Conservation (phyloP, 1,284 basidiomycete species). For the Volvariella volvacea region DNA sequence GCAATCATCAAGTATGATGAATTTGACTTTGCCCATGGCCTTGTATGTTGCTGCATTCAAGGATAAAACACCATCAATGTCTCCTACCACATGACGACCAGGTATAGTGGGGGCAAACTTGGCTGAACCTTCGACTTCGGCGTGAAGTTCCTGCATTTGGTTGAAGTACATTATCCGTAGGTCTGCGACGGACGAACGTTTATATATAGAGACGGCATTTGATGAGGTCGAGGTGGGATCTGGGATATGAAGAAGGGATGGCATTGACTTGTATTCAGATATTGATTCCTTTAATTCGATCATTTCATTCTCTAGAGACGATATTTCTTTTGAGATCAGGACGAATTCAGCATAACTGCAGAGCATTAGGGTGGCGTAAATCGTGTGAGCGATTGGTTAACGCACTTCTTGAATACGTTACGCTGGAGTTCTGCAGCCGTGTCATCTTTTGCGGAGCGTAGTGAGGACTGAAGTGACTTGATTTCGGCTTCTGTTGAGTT, state of each 20-base stretch:
- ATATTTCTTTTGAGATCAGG: constrained; percentile 94
- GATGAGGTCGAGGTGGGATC: constrained; percentile 58
- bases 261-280: constrained; percentile 93
- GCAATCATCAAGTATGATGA: constrained; percentile 89
- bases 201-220: constrained; percentile 43
- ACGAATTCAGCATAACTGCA: constrained; percentile 93
- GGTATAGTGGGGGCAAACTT: constrained; percentile 90
- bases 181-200: constrained; percentile 88
- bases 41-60: constrained; percentile 96
- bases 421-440: constrained; percentile 70
- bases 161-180: constrained; percentile 90
- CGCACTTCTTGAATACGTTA: constrained; percentile 87
- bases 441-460: constrained; percentile 55
- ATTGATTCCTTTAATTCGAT: constrained; percentile 92
- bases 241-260: constrained; percentile 86
- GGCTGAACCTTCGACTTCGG: constrained; percentile 92
- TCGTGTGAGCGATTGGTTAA: constrained; percentile 6
- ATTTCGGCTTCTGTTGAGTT: constrained; percentile 79
- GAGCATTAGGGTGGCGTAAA: constrained; percentile 1
- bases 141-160: constrained; percentile 89
- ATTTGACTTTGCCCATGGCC: constrained; percentile 78
- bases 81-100: constrained; percentile 86
- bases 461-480: constrained; percentile 64
- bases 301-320: constrained; percentile 95
- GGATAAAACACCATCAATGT: constrained; percentile 79